Evolutionary conservation across 2,329 filamentous ascomycete species (phyloP).

Genomic region (Aspergillaceae sp.): DNA sequence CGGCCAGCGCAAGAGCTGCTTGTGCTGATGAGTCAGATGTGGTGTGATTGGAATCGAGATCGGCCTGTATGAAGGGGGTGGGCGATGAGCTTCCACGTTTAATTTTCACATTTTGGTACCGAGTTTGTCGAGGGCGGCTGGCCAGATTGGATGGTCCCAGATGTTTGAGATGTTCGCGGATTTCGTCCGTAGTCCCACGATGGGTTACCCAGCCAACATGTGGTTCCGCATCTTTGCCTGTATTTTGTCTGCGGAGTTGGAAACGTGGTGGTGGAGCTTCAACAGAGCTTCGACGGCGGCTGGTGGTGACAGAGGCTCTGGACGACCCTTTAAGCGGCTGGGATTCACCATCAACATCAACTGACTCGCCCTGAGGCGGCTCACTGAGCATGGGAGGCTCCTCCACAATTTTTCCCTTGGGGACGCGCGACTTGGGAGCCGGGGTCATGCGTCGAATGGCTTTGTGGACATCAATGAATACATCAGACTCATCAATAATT

Average conservation of each 20-base stretch:
- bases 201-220: conserved; percentile 34
- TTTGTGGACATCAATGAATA: conserved; percentile 97
- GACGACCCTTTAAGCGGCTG: conserved; percentile 16
- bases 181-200: conserved; percentile 45
- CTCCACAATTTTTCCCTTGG: conserved; percentile 46
- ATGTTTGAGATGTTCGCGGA: conserved; percentile 54
- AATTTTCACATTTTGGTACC: conserved; percentile 57
- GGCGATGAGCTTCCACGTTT: conserved; percentile 45
- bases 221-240: conserved; percentile 19
- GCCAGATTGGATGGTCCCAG: conserved; percentile 57
- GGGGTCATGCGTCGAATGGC: conserved; percentile 83
- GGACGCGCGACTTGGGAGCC: conserved; percentile 68
- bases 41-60: conserved; percentile 31
- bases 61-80: conserved; percentile 27
- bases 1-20: conserved; percentile 31
- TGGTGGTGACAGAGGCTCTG: background rate
- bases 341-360: conserved; percentile 41
- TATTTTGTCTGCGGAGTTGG: conserved; percentile 30
- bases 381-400: conserved; percentile 33
- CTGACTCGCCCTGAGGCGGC: conserved; percentile 28
- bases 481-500: conserved; percentile 97
- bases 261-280: conserved; percentile 33
- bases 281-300: conserved; percentile 26
- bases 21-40: conserved; percentile 30
- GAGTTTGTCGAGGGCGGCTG: conserved; percentile 51